phyloP scores from a whole-genome alignment of 108 stramenopile genomes.

The Schizochytrium sp. region DNA sequence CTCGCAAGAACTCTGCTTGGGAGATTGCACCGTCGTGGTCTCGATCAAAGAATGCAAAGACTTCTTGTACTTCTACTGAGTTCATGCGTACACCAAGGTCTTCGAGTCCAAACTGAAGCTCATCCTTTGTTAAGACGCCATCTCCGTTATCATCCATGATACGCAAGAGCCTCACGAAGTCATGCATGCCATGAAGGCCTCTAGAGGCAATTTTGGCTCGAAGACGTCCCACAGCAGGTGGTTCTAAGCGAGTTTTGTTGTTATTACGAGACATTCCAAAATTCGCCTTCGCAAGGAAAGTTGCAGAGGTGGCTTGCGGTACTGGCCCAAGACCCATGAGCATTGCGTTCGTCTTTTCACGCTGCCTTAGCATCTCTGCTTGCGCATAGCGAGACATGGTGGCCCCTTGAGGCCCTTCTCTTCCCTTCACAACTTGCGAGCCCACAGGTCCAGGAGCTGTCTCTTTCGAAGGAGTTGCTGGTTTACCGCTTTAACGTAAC shows the following conservation, averaged over 20 bases:
- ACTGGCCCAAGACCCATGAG: conserved; percentile 13
- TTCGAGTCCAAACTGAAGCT: conserved; percentile 41
- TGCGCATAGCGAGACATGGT: not conserved
- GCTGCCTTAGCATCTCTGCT: not conserved
- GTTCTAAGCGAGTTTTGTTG: not conserved
- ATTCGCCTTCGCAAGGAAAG: not conserved
- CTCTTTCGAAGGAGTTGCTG: too few species aligned
- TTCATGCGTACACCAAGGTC: conserved; percentile 56
- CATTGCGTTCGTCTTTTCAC: conserved; percentile 1
- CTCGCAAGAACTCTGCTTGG: conserved; percentile 46
- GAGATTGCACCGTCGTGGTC: conserved; percentile 5
- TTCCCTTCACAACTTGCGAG: too few species aligned
- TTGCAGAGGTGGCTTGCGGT: not conserved
- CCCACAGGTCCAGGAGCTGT: too few species aligned
- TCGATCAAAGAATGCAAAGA: conserved; percentile 58
- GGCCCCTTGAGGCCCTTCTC: not conserved
- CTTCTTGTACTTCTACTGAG: not conserved
- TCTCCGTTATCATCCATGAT: conserved; percentile 45
- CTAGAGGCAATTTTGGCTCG: conserved; percentile 15
- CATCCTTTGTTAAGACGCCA: conserved; percentile 7
- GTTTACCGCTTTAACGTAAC: too few species aligned
- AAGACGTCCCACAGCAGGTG: not conserved
- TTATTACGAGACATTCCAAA: not conserved
- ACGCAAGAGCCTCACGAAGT: conserved; percentile 10
- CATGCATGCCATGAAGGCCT: conserved; percentile 36